Evolutionary conservation across 2,329 filamentous ascomycete species (phyloP).

Genomic region (Hortaea werneckii): DNA sequence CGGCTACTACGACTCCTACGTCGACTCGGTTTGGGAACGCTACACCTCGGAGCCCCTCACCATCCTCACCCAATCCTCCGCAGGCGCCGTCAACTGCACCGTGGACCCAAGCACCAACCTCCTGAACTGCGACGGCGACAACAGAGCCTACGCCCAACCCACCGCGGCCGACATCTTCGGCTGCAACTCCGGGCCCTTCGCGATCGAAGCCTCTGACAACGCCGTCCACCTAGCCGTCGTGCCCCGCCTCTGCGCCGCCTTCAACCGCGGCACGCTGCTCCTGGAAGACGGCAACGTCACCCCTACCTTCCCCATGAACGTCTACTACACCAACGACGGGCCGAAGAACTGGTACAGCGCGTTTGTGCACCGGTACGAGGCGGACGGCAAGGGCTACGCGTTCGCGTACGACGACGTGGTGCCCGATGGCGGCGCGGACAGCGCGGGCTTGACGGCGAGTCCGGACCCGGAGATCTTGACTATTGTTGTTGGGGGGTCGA

Average conservation of each 20-base stretch:
- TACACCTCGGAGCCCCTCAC: slow-evolving; percentile 39
- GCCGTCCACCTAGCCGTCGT: slow-evolving; percentile 47
- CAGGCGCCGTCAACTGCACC: slow-evolving; percentile 43
- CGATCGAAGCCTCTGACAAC: slow-evolving; percentile 31
- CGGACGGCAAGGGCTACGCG: slow-evolving; percentile 52
- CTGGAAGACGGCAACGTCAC: slow-evolving; percentile 37
- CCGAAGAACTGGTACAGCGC: slow-evolving; percentile 45
- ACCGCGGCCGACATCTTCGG: slow-evolving; percentile 55
- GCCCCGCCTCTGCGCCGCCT: slow-evolving; percentile 64
- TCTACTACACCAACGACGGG: slow-evolving; percentile 34
- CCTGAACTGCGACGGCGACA: slow-evolving; percentile 31
- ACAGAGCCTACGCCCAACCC: slow-evolving; percentile 45
- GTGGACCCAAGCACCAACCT: slow-evolving; percentile 24
- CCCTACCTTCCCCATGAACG: slow-evolving; percentile 28
- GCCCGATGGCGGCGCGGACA: slow-evolving; percentile 26
- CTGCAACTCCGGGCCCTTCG: slow-evolving; percentile 56
- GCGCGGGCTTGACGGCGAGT: neutral
- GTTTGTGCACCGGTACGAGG: slow-evolving; percentile 50
- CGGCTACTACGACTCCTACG: slow-evolving; percentile 42
- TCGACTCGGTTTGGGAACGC: slow-evolving; percentile 41
- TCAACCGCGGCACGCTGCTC: slow-evolving; percentile 63
- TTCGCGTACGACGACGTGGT: slow-evolving; percentile 64
- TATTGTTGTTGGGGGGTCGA: slow-evolving; percentile 1
- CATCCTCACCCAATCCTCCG: slow-evolving; percentile 54
- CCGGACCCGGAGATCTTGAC: neutral